These are phyloP conservation scores for Talaromyces wortmannii DNA, from an alignment of 495 filamentous ascomycete genomes.

Conservation along the genomic window DNA sequence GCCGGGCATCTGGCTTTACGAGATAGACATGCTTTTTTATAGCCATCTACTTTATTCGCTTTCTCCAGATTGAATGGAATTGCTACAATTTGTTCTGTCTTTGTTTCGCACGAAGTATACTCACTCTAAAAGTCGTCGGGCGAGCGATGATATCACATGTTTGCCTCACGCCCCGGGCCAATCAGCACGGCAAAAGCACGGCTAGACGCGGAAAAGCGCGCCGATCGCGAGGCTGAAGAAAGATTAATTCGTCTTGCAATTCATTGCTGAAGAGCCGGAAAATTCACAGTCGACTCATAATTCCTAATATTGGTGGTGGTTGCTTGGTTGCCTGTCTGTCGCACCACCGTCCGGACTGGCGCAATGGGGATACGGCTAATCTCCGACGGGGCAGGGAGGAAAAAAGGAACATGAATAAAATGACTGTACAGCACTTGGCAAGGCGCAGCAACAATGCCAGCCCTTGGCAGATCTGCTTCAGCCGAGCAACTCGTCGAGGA, in stretches of 20 bases:
- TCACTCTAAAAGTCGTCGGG: no score
- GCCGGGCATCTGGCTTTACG: constrained; percentile 3
- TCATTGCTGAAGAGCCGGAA: no score
- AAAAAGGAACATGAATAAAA: not conserved
- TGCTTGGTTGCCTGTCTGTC: no score
- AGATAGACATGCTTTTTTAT: not conserved
- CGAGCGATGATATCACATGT: not conserved
- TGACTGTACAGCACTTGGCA: not conserved
- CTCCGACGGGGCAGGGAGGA: not conserved
- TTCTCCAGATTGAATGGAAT: no score
- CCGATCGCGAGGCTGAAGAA: not conserved
- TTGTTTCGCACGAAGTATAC: no score
- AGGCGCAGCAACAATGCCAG: not conserved
- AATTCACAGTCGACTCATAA: no score
- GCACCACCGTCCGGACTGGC: no score
- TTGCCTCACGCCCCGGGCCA: not conserved
- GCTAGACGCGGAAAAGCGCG: not conserved
- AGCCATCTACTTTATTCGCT: no score
- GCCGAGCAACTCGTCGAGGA: no score
- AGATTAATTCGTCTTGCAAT: no score
- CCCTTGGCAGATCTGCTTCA: not conserved
- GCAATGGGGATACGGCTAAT: not conserved
- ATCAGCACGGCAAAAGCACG: not conserved
- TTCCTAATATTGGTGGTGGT: no score
- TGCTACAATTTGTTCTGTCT: no score